Evolutionary conservation across 1,284 basidiomycete genomes (phyloP), one percentile per base, ranked within the genome.

Genomic region (Volvariella surrecta): DNA sequence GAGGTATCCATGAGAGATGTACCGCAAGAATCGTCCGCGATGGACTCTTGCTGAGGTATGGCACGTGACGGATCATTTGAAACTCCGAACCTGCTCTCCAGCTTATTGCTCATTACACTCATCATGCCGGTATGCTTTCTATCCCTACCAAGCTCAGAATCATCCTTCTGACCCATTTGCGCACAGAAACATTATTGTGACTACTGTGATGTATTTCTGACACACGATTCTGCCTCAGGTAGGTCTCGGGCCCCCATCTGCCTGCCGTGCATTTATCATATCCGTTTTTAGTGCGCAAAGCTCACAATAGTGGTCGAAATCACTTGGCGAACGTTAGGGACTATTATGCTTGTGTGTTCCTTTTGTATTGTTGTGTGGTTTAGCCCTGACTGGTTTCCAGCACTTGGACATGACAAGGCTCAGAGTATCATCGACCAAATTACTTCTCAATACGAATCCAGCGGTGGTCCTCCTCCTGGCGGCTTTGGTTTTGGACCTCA

Each of bases 371-470:
- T 18, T 37, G 18, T 44, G 11, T 19, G 8, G 18, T 32, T 4
- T 13, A 13, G 17, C 8, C 32, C 11, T 39, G 11, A 43, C 32
- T 30, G 39, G 44, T 42, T 40, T 48, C 43, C 58, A 93, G 91
- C 89, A 3, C 77, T 98, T 48, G 92, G 93, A 46, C 91, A 95
- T 60, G 91, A 96, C 68, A 92, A 95, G 63, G 90, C 94, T 10
- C 94, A 98, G 64, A 89, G 70, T 54, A 91, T 96, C 60, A 94
- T 97, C 59, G 93, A 98, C 74, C 89, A 93, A 60, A 93, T 99
- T 60, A 90, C 89, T 37, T 80, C 84, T 39, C 81, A 86, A 34
- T 97, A 96, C 60, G 91, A 97, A 62, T 78, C 74, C 22, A 80
- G 84, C 45, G 79, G 82, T 43, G 88, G 88, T 4, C 89, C 90